Conservation (phyloP, 192 early-diverging fungal genomes). For the Coemansia sp. region DNA sequence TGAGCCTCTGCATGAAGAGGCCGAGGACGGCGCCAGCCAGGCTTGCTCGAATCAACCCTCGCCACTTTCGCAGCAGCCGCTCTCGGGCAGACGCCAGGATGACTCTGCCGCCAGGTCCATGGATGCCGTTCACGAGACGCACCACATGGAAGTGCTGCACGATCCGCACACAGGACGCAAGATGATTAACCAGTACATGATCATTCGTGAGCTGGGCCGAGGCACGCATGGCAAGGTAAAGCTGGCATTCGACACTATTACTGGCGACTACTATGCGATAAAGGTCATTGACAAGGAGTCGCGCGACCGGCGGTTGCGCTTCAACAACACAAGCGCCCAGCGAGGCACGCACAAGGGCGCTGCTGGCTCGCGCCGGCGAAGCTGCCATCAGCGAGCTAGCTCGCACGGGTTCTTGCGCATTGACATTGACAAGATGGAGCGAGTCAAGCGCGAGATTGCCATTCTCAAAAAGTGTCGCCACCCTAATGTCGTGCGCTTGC, state of each 20-base stretch:
- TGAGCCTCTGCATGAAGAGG: constrained; percentile 28
- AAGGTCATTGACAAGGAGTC: constrained; percentile 60
- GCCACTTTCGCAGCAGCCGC: neutral
- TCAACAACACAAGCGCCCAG: constrained; percentile 11
- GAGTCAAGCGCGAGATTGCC: constrained; percentile 93
- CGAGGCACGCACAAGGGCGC: neutral
- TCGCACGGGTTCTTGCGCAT: constrained; percentile 50
- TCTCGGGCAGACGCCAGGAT: neutral
- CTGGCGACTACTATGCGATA: constrained; percentile 68
- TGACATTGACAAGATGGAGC: constrained; percentile 63
- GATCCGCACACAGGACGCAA: constrained; percentile 89
- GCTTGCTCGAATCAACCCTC: neutral
- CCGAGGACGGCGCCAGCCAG: constrained; percentile 6
- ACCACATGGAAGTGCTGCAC: constrained; percentile 79
- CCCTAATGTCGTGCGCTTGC: constrained; percentile 86
- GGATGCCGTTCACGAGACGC: constrained; percentile 78
- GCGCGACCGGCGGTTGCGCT: constrained; percentile 48
- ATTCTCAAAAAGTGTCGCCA: constrained; percentile 96
- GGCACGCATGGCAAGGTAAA: constrained; percentile 98
- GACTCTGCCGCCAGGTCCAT: constrained; percentile 3
- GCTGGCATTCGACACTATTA: constrained; percentile 80
- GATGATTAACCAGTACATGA: constrained; percentile 95
- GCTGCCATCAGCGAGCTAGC: constrained; percentile 7
- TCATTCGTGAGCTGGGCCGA: constrained; percentile 86
- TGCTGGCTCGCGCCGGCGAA: neutral